phyloP scores from a whole-genome alignment of 2,329 filamentous ascomycete species.

The Aureobasidium namibiae region DNA sequence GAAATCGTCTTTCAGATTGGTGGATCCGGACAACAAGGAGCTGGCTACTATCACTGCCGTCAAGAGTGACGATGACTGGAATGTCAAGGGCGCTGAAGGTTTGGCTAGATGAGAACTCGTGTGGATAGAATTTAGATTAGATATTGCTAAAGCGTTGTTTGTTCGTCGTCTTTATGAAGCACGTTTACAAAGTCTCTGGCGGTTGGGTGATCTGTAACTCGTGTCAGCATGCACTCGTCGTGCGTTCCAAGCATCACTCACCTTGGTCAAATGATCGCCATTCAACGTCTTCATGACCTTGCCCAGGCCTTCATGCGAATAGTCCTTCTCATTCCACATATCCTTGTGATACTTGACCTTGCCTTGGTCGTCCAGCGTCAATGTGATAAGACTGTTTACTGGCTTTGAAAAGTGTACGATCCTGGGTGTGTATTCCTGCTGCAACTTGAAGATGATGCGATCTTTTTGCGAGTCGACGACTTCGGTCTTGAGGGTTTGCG shows the following conservation, averaged over 20 bases:
- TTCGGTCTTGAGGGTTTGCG: slow-evolving; percentile 35
- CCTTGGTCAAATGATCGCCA: slow-evolving; percentile 37
- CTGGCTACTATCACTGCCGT: slow-evolving; percentile 25
- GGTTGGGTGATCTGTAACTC: slow-evolving; percentile 12
- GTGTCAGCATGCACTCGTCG: background rate
- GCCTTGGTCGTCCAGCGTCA: slow-evolving; percentile 31
- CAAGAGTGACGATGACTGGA: slow-evolving; percentile 28
- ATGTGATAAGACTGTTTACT: slow-evolving; percentile 34
- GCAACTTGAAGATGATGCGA: slow-evolving; percentile 40
- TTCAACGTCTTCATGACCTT: slow-evolving; percentile 43
- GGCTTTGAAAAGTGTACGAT: slow-evolving; percentile 29
- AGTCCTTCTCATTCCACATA: slow-evolving; percentile 44
- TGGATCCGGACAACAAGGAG: slow-evolving; percentile 26
- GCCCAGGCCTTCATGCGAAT: slow-evolving; percentile 38
- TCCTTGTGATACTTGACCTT: slow-evolving; percentile 43
- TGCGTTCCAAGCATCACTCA: background rate
- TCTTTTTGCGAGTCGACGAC: slow-evolving; percentile 31
- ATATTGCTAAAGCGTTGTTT: background rate
- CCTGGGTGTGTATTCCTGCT: slow-evolving; percentile 40
- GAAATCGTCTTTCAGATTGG: slow-evolving; percentile 27
- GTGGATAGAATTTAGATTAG: background rate
- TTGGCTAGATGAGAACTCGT: background rate
- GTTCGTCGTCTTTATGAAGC: background rate
- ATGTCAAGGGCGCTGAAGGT: slow-evolving; percentile 15
- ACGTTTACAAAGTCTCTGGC: slow-evolving; percentile 10